These are phyloP conservation scores for Rhododendron mucronatum DNA, from an alignment of 148 eudicot genomes.

Conservation along the genomic window DNA sequence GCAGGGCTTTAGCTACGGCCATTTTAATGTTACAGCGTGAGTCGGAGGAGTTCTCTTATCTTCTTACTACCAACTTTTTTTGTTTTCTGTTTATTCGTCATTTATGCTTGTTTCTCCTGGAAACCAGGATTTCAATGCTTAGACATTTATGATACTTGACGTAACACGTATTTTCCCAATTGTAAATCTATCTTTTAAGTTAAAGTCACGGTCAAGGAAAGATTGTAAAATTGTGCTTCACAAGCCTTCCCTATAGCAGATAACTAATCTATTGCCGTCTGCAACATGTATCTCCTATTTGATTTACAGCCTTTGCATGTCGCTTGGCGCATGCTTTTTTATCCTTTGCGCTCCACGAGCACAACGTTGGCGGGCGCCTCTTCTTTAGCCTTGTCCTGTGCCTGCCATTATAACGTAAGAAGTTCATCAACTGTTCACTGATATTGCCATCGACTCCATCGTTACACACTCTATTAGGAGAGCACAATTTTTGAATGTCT, in stretches of 20 bases:
- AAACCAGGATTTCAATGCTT: neutral
- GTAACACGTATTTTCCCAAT: neutral
- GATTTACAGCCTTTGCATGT: conserved; percentile 5
- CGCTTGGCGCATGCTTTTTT: conserved; percentile 10
- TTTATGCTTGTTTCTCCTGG: neutral
- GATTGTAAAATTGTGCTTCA: no score
- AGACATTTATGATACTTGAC: neutral
- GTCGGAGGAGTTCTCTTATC: neutral
- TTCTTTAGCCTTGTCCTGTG: conserved; percentile 14
- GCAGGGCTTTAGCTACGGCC: neutral
- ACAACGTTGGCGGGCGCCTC: conserved; percentile 22
- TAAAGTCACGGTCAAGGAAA: no score
- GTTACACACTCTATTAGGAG: neutral
- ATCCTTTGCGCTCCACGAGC: conserved; percentile 16
- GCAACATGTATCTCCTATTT: neutral
- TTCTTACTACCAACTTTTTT: neutral
- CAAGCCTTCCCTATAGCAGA: neutral
- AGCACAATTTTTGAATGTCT: neutral
- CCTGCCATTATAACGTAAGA: conserved; percentile 13
- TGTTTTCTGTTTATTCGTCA: neutral
- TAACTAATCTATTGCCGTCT: neutral
- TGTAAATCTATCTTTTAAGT: neutral
- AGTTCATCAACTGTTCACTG: neutral
- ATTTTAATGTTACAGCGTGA: neutral
- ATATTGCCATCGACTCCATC: neutral